Percentiles rank a stretch among this genome's conserved stretches.
Conservation (phyloP, 2,329 filamentous ascomycete species). For the Thielaviopsis musarum region DNA sequence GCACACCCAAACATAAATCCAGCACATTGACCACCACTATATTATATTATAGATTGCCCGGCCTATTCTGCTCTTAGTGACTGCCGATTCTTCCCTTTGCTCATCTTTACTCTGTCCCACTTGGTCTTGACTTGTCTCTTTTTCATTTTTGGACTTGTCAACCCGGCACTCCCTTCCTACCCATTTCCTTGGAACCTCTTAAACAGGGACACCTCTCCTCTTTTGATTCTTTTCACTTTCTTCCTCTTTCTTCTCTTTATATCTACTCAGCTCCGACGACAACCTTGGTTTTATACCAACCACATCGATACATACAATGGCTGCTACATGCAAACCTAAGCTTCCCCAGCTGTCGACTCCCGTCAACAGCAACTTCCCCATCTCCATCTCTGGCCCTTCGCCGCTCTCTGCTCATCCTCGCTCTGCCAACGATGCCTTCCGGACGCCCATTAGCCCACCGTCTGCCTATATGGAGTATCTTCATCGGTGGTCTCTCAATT, state of each 20-base stretch:
- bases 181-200: not conserved
- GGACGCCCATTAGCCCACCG: conserved; percentile 85
- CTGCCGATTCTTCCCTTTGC: not conserved
- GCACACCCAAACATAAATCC: not conserved
- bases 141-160: not conserved
- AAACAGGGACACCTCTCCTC: not conserved
- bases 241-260: conserved; percentile 3
- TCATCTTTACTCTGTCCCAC: not conserved
- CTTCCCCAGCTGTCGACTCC: conserved; percentile 45
- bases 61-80: not conserved
- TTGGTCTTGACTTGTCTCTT: not conserved
- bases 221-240: not conserved
- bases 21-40: not conserved
- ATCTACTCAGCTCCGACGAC: not conserved
- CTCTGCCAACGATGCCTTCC: conserved; percentile 39
- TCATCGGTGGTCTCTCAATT: conserved; percentile 62
- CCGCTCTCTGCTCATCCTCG: conserved; percentile 38
- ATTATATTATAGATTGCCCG: not conserved
- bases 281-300: not conserved
- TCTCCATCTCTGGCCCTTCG: conserved; percentile 45
- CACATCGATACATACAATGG: conserved; percentile 10
- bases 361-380: conserved; percentile 45
- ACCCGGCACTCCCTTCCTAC: not conserved
- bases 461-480: conserved; percentile 86
- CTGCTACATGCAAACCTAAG: conserved; percentile 34